These are phyloP conservation scores for Raphanus hybrid DNA, from an alignment of 441 rosid genomes.

Conservation along the genomic window DNA sequence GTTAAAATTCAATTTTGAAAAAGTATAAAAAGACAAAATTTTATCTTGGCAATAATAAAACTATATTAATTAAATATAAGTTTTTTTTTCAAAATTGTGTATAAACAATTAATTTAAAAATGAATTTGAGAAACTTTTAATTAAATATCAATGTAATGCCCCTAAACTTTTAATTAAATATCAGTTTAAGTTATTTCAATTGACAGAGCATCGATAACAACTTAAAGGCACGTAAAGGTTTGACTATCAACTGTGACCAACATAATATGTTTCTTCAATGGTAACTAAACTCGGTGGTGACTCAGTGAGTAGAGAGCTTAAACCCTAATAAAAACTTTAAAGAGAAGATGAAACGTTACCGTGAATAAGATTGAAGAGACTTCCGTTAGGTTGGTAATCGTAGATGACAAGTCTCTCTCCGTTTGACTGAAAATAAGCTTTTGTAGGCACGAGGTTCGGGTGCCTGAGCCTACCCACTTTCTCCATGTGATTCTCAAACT, in stretches of 20 bases:
- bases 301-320: slow-evolving; percentile 28
- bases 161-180: not conserved
- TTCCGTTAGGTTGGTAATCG: slow-evolving; percentile 87
- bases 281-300: slow-evolving; percentile 23
- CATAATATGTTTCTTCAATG: not conserved
- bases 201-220: too few species aligned
- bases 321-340: not conserved
- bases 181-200: not conserved
- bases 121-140: not conserved
- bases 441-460: slow-evolving; percentile 75
- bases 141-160: not conserved
- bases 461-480: slow-evolving; percentile 72
- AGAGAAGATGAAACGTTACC: slow-evolving; percentile 48
- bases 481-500: slow-evolving; percentile 75
- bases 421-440: slow-evolving; percentile 79
- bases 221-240: not conserved
- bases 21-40: not conserved
- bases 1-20: slow-evolving; percentile 8
- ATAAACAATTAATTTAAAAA: not conserved
- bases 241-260: slow-evolving; percentile 1
- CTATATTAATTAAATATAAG: not conserved
- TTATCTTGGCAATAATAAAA: not conserved
- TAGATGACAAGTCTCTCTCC: slow-evolving; percentile 87
- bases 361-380: slow-evolving; percentile 85
- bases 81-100: not conserved